phyloP scores from a whole-genome alignment of 2,329 filamentous ascomycete genomes.

The Penicillium sp. region DNA sequence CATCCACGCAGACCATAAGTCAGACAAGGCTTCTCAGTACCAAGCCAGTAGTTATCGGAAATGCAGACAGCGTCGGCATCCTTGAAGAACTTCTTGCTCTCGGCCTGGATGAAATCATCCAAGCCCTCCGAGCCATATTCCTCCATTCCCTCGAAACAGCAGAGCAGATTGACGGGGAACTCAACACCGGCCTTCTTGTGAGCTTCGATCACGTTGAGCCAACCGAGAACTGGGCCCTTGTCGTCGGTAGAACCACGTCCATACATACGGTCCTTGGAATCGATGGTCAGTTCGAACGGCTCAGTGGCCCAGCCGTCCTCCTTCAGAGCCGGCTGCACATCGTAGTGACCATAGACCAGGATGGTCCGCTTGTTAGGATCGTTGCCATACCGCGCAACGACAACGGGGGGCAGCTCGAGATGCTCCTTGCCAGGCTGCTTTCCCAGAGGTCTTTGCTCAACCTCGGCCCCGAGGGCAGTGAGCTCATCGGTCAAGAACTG shows the following conservation, averaged over 20 bases:
- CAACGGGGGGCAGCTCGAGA: slow-evolving; percentile 88
- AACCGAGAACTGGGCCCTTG: slow-evolving; percentile 95
- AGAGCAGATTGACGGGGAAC: slow-evolving; percentile 95
- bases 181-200: slow-evolving; percentile 94
- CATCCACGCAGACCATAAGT: slow-evolving; percentile 96
- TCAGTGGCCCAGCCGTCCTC: slow-evolving; percentile 96
- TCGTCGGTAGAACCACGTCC: slow-evolving; percentile 95
- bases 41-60: slow-evolving; percentile 99
- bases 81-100: slow-evolving; percentile 93
- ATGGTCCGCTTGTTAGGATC: slow-evolving; percentile 94
- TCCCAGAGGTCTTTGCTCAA: slow-evolving; percentile 84
- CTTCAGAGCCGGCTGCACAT: slow-evolving; percentile 92
- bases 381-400: slow-evolving; percentile 88
- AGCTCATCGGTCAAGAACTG: slow-evolving; percentile 86
- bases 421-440: slow-evolving; percentile 90
- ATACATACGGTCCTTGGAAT: slow-evolving; percentile 92
- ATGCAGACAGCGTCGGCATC: slow-evolving; percentile 97
- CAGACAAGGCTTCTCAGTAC: slow-evolving; percentile 96
- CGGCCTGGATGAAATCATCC: slow-evolving; percentile 88
- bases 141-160: slow-evolving; percentile 99
- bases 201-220: slow-evolving; percentile 97
- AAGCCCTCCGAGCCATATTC: slow-evolving; percentile 97
- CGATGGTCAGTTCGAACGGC: slow-evolving; percentile 85
- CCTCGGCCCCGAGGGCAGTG: slow-evolving; percentile 78
- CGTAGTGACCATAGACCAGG: slow-evolving; percentile 97